Conservation (phyloP, 768 basidiomycete species). For the Coprinopsis cinerea region DNA sequence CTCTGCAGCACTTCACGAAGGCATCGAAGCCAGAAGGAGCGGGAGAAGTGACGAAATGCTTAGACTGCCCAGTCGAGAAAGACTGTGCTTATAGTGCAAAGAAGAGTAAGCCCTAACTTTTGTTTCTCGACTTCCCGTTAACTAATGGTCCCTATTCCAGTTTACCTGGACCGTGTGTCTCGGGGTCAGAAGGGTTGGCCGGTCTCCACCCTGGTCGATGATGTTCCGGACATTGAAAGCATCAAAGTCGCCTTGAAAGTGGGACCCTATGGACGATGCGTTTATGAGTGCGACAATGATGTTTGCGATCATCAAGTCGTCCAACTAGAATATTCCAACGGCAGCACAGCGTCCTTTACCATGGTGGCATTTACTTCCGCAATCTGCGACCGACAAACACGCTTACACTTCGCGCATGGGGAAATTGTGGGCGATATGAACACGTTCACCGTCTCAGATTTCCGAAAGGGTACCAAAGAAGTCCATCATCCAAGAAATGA, state of each 20-base stretch:
- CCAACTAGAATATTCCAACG: slow-evolving; percentile 79
- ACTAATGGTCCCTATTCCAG: slow-evolving; percentile 32
- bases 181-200: slow-evolving; percentile 61
- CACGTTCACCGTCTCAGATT: slow-evolving; percentile 71
- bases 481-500: slow-evolving; percentile 44
- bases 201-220: slow-evolving; percentile 63
- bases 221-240: slow-evolving; percentile 82
- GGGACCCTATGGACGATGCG: slow-evolving; percentile 76
- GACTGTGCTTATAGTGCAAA: slow-evolving; percentile 86
- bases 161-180: slow-evolving; percentile 74
- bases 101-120: slow-evolving; percentile 68
- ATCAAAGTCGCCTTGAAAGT: slow-evolving; percentile 62
- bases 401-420: slow-evolving; percentile 81
- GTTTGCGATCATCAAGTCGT: slow-evolving; percentile 92
- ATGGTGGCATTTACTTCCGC: slow-evolving; percentile 83
- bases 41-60: slow-evolving; percentile 62
- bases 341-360: slow-evolving; percentile 79
- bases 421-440: slow-evolving; percentile 87
- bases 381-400: slow-evolving; percentile 78
- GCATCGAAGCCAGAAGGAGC: slow-evolving; percentile 64
- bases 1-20: slow-evolving; percentile 75
- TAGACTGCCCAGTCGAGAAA: slow-evolving; percentile 67
- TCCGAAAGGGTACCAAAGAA: slow-evolving; percentile 47
- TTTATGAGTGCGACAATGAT: slow-evolving; percentile 81
- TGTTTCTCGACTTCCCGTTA: too few species aligned